Evolutionary conservation across 768 basidiomycete species (phyloP).

Genomic region (Strobilomyces dryophilus): DNA sequence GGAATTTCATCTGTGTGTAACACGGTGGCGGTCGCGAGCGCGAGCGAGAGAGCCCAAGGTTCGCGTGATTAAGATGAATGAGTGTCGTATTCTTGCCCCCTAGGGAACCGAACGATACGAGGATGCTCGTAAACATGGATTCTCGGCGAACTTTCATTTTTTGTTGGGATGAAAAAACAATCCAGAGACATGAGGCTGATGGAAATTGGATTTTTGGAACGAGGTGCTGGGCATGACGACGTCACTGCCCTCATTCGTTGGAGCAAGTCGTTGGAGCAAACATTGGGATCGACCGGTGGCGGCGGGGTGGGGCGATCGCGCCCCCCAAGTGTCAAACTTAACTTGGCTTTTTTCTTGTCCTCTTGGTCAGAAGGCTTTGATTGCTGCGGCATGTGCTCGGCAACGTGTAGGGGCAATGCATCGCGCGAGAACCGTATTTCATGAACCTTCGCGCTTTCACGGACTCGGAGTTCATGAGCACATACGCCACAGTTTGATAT

Average conservation of each 20-base stretch:
- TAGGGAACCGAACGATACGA: neutral
- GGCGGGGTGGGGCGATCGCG: neutral
- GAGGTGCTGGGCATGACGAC: neutral
- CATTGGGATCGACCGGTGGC: neutral
- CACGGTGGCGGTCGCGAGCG: neutral
- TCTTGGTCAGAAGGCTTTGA: neutral
- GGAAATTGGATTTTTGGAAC: slow-evolving; percentile 6
- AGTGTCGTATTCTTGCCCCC: no score
- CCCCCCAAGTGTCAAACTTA: slow-evolving; percentile 3
- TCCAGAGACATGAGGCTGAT: slow-evolving; percentile 7
- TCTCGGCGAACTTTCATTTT: no score
- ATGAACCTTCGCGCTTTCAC: neutral
- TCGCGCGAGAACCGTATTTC: neutral
- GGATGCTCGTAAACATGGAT: neutral
- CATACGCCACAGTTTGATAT: neutral
- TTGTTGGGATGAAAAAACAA: slow-evolving; percentile 4
- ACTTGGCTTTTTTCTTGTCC: slow-evolving; percentile 2
- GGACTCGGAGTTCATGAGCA: neutral
- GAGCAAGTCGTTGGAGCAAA: neutral
- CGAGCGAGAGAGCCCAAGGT: neutral
- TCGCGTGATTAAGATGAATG: slow-evolving; percentile 2
- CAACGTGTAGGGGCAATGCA: neutral
- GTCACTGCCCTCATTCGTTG: neutral
- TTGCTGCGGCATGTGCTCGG: neutral
- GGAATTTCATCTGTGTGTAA: slow-evolving; percentile 8